phyloP scores from a whole-genome alignment of 2,329 filamentous ascomycete species.

The Exophiala viscosa region DNA sequence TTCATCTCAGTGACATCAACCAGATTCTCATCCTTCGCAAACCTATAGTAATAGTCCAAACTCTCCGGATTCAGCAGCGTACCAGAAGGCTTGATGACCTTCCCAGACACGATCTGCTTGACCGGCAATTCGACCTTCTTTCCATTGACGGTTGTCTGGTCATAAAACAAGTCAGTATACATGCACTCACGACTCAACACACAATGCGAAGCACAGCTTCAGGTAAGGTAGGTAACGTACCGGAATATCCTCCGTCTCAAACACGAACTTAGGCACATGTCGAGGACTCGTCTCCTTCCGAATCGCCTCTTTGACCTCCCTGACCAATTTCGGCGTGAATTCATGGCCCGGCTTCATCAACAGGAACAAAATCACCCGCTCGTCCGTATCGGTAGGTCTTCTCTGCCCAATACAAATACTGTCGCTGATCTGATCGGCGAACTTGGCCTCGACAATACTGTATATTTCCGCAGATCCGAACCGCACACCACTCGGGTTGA shows the following conservation, averaged over 20 bases:
- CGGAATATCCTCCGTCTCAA: slow-evolving; percentile 69
- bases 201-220: background rate
- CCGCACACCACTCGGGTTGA: slow-evolving; percentile 81
- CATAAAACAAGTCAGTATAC: slow-evolving; percentile 1
- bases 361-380: slow-evolving; percentile 58
- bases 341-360: slow-evolving; percentile 56
- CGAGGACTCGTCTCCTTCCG: slow-evolving; percentile 63
- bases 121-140: slow-evolving; percentile 84
- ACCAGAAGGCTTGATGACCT: slow-evolving; percentile 68
- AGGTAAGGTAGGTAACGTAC: background rate
- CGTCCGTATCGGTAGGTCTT: slow-evolving; percentile 56
- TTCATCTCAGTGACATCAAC: slow-evolving; percentile 16
- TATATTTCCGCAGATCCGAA: slow-evolving; percentile 97
- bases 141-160: slow-evolving; percentile 73
- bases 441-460: slow-evolving; percentile 67
- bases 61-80: slow-evolving; percentile 74
- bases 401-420: slow-evolving; percentile 78
- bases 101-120: slow-evolving; percentile 77
- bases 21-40: slow-evolving; percentile 65
- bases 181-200: background rate
- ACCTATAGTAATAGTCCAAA: slow-evolving; percentile 74
- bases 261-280: slow-evolving; percentile 61
- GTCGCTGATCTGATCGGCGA: slow-evolving; percentile 62
- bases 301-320: slow-evolving; percentile 62
- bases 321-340: slow-evolving; percentile 55